phyloP scores from a whole-genome alignment of 257 asterid genomes.

The Craterostigma plantagineum region DNA sequence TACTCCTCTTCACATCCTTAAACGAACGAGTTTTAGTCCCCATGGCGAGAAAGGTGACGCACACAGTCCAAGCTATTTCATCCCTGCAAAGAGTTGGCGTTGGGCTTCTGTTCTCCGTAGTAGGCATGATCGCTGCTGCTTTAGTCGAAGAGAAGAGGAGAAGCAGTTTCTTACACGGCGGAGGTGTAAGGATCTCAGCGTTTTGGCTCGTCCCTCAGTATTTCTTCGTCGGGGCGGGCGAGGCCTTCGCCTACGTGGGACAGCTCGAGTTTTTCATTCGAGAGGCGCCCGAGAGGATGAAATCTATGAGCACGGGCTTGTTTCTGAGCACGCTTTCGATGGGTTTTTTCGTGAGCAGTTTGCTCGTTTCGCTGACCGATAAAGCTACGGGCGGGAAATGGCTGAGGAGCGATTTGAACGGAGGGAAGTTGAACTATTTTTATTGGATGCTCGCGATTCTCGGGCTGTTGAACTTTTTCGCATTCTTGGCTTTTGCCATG shows the following conservation, averaged over 20 bases:
- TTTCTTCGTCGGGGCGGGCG: conserved; percentile 76
- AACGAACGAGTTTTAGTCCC: conserved; percentile 53
- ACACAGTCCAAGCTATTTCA: conserved; percentile 36
- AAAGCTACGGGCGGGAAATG: conserved; percentile 31
- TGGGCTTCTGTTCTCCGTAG: conserved; percentile 42
- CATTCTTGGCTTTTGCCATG: conserved; percentile 35
- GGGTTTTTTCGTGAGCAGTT: conserved; percentile 73
- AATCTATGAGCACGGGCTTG: conserved; percentile 79
- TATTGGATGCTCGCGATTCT: conserved; percentile 70
- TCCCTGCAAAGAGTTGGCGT: conserved; percentile 60
- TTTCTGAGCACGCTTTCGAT: conserved; percentile 63
- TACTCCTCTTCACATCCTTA: conserved; percentile 57
- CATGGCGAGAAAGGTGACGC: conserved; percentile 37
- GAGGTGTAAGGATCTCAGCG: conserved; percentile 21
- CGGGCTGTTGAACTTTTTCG: conserved; percentile 39
- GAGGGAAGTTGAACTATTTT: conserved; percentile 39
- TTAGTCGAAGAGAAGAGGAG: conserved; percentile 35
- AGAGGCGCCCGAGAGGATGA: conserved; percentile 85
- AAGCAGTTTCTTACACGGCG: conserved; percentile 1
- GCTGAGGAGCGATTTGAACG: conserved; percentile 47
- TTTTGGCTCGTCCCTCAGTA: conserved; percentile 82
- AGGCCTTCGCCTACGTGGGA: conserved; percentile 81
- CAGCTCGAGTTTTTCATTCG: conserved; percentile 80
- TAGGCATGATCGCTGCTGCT: conserved; percentile 64
- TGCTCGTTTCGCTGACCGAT: conserved; percentile 47